Base-by-base conservation (phyloP, 140 eudicot genomes). In the Stevia rebaudiana region DNA sequence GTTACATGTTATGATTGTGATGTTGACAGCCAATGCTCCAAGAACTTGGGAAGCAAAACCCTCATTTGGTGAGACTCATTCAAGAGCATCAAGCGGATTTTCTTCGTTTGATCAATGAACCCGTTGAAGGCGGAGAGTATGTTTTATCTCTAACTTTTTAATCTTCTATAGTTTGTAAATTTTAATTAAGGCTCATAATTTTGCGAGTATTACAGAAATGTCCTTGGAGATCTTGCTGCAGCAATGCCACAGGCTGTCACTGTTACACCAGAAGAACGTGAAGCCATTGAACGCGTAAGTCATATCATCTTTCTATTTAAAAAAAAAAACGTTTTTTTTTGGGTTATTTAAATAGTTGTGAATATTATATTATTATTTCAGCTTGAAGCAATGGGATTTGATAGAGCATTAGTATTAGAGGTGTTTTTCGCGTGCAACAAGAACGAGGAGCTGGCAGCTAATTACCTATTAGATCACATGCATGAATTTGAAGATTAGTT, bases 31-130 rank as follows among this genome's bases (percentile, higher is more conserved):
- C 98, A 67, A 90, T 90, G 98, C 95, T 90, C 74, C 98, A 87
- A 75, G 98, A 87, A 74, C 61, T 90, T 19, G 97, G 95, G 46
- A 90, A 84, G 75, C 97, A 90, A 73, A 90, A 90, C 39, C 97
- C 94, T 59, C 84, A 90, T 4, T 43, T 90, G 61, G 79, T 84
- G 78, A 80, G 96, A 63, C 80, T 87, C 33, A 90, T 90, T 51
- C 98, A 90, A 67, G 94, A 90, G 75, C 96, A 87, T 69, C 94
- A 90, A 67, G 85, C 83, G 52, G 98, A 90, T 70, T 90, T 90
- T 60, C 91, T 87, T 60, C 98, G 88, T 44, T 79, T 87, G 71
- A 80, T 90, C 23, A 87, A 90, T 68, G 98, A 91, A 56, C 96
- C 96, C 40, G 76, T 79, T 79, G 96, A 87, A 80, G 98, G 91